These are phyloP conservation scores for Colletotrichum sp. DNA, from an alignment of 2,329 filamentous ascomycete genomes.

Conservation along the genomic window DNA sequence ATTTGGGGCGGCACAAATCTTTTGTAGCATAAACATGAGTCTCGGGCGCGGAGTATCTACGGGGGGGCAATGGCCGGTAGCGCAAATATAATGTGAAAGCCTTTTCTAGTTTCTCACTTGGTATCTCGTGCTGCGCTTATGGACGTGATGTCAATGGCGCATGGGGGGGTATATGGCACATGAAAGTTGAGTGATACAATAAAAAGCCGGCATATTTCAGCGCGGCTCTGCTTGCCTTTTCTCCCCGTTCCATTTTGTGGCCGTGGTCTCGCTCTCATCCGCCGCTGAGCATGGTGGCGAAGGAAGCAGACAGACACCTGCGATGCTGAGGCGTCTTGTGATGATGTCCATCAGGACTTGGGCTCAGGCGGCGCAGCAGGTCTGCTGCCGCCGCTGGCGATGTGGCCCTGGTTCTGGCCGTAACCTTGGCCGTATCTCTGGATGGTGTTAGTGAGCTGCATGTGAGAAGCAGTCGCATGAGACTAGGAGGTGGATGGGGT, in stretches of 20 bases:
- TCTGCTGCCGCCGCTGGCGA: background rate
- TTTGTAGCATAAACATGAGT: background rate
- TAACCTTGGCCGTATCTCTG: conserved; percentile 9
- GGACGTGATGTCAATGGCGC: background rate
- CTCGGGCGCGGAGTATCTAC: background rate
- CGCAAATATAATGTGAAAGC: background rate
- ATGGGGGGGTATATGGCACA: background rate
- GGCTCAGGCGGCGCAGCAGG: background rate
- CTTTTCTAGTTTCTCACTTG: background rate
- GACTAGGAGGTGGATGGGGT: background rate
- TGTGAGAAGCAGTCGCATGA: background rate
- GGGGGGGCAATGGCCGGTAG: background rate
- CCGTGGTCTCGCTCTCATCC: background rate
- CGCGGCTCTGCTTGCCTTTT: background rate
- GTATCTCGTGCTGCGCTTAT: background rate
- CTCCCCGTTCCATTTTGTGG: no score
- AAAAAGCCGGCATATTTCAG: background rate
- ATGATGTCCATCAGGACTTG: background rate
- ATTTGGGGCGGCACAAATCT: background rate
- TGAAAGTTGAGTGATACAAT: background rate
- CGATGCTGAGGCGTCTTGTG: background rate
- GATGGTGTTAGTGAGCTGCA: background rate
- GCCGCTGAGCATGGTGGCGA: background rate
- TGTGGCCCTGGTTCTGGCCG: background rate
- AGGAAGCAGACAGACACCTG: background rate